phyloP scores from a whole-genome alignment of 78 protist species.

The Isochrysis galbana region DNA sequence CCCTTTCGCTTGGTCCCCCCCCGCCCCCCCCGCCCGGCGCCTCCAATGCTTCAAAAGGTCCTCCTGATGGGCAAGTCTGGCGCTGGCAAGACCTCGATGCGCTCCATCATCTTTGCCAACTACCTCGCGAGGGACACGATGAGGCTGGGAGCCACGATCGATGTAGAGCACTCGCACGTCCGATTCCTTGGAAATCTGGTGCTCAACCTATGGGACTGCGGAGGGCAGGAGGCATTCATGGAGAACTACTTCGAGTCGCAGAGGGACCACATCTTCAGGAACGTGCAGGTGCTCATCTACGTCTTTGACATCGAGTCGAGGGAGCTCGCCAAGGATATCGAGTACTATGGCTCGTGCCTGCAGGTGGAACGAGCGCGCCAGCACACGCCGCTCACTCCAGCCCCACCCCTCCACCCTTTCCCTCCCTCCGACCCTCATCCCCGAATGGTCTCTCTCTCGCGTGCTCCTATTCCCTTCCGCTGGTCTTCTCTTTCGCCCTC shows the following conservation, averaged over 20 bases:
- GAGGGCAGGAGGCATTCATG: constrained; percentile 93
- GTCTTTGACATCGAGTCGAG: constrained; percentile 86
- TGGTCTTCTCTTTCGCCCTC: too few species aligned
- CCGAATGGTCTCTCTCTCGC: neutral
- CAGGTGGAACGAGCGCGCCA: too few species aligned
- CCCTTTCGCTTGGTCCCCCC: too few species aligned
- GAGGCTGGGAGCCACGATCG: constrained; percentile 76
- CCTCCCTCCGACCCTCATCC: neutral
- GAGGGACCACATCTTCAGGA: constrained; percentile 94
- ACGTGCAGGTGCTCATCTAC: constrained; percentile 93
- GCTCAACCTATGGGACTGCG: constrained; percentile 98
- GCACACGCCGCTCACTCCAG: neutral
- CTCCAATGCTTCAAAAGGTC: neutral
- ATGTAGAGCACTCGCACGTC: constrained; percentile 95
- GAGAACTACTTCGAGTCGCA: constrained; percentile 92
- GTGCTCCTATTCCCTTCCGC: too few species aligned
- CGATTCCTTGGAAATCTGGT: constrained; percentile 94
- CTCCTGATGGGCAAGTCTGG: constrained; percentile 80
- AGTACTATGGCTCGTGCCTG: constrained; percentile 78
- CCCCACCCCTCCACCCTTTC: neutral
- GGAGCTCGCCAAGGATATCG: constrained; percentile 68
- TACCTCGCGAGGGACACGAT: constrained; percentile 88
- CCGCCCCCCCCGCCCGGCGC: too few species aligned
- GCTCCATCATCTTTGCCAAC: constrained; percentile 95
- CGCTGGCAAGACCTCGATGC: constrained; percentile 97